phyloP scores from a whole-genome alignment of 306 rosid genomes.

The Arachis stenosperma region DNA sequence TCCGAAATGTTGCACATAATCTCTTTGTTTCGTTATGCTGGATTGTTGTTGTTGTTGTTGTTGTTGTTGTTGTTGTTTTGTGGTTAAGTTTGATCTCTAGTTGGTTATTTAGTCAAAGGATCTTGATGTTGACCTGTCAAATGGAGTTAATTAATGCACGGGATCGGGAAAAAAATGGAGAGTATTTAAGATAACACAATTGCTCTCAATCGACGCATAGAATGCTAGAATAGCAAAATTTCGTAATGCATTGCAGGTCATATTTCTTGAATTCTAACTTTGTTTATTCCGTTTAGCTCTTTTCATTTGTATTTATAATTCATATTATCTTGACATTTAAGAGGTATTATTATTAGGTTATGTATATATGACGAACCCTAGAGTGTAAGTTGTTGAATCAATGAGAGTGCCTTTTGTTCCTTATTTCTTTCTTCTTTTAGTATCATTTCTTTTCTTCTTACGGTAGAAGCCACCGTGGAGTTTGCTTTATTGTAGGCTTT shows the following conservation, averaged over 20 bases:
- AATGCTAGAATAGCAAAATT: constrained; percentile 2
- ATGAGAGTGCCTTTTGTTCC: neutral
- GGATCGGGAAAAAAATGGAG: neutral
- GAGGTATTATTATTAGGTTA: neutral
- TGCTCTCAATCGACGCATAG: neutral
- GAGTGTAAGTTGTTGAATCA: constrained; percentile 9
- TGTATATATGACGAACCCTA: neutral
- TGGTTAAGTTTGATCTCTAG: neutral
- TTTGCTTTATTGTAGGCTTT: constrained; percentile 26
- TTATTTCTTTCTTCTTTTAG: neutral
- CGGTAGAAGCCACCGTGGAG: constrained; percentile 12
- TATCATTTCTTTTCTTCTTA: neutral
- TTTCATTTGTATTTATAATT: constrained; percentile 2
- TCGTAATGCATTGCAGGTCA: constrained; percentile 11
- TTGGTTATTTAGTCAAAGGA: constrained; percentile 1
- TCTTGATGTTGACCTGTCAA: constrained; percentile 9
- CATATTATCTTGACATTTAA: neutral
- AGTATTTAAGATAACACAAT: neutral
- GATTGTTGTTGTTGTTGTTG: neutral
- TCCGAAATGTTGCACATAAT: neutral
- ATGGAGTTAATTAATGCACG: constrained; percentile 3
- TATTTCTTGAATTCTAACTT: neutral
- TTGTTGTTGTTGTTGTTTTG: neutral
- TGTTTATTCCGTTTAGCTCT: neutral
- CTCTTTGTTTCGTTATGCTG: constrained; percentile 4